Percentiles rank a stretch among this genome's conserved stretches.
Conservation (phyloP, 257 asterid species). For the Ehretia macrophylla region DNA sequence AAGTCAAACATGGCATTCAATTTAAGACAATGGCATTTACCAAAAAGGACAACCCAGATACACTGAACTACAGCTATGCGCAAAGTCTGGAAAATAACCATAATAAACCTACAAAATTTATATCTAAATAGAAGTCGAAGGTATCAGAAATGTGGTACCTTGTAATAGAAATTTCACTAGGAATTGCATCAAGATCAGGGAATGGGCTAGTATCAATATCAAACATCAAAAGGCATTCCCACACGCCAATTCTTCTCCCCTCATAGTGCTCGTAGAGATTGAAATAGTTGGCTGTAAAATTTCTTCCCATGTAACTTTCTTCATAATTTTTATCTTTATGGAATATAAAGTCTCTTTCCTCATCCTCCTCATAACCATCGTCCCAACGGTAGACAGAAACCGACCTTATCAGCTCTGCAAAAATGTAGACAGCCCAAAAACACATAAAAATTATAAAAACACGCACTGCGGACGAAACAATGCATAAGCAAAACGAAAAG, state of each 20-base stretch:
- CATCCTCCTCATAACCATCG: slow-evolving; percentile 14
- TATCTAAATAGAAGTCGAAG: not conserved
- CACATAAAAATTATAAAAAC: not conserved
- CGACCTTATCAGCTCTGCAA: slow-evolving; percentile 22
- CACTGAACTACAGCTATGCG: no score
- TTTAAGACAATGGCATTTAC: no score
- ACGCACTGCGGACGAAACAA: not conserved
- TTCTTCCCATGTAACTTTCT: slow-evolving; percentile 13
- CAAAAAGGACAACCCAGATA: no score
- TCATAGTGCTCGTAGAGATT: slow-evolving; percentile 12
- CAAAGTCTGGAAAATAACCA: no score
- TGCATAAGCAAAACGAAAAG: no score
- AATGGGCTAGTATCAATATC: not conserved
- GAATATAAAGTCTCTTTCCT: slow-evolving; percentile 27
- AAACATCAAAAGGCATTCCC: slow-evolving; percentile 25
- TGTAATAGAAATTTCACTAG: slow-evolving; percentile 8
- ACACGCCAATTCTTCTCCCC: slow-evolving; percentile 16
- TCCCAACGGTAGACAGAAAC: slow-evolving; percentile 17
- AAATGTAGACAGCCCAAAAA: no score
- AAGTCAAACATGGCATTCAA: no score
- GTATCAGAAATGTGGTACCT: slow-evolving; percentile 17
- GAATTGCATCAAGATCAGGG: slow-evolving; percentile 4
- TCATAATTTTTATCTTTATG: slow-evolving; percentile 9
- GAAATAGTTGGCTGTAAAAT: slow-evolving; percentile 17
- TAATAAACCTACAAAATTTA: not conserved